Evolutionary conservation across 2,329 filamentous ascomycete genomes (phyloP).

Genomic region (Fusarium poae): DNA sequence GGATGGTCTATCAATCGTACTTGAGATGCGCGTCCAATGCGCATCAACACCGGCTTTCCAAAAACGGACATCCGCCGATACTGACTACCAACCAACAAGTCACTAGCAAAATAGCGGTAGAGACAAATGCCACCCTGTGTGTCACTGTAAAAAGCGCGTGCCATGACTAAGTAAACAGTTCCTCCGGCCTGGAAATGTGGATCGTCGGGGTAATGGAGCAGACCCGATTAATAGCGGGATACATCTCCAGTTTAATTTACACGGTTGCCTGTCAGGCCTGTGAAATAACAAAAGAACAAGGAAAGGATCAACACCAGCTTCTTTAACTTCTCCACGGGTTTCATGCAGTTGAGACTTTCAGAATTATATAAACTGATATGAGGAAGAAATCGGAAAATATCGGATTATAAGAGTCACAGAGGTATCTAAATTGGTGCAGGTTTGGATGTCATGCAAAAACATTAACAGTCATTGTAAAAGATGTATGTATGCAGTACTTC

Average conservation of each 20-base stretch:
- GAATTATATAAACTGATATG: not conserved
- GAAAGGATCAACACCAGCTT: not conserved
- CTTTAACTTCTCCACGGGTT: not conserved
- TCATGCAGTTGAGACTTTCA: not conserved
- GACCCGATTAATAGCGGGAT: not conserved
- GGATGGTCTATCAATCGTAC: not conserved
- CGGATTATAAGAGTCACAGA: not conserved
- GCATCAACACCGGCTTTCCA: not conserved
- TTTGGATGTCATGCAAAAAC: not conserved
- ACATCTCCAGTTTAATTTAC: not conserved
- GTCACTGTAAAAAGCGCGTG: not conserved
- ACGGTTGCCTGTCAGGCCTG: not conserved
- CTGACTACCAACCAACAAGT: not conserved
- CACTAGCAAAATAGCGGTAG: not conserved
- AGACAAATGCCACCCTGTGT: not conserved
- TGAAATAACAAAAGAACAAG: not conserved
- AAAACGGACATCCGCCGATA: not conserved
- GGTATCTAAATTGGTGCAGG: too few relatives aligned
- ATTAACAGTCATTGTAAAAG: not conserved
- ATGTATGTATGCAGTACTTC: not conserved
- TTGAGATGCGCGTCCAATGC: not conserved
- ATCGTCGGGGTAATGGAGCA: slow-evolving; percentile 6
- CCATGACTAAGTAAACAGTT: not conserved
- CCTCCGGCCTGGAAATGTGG: not conserved
- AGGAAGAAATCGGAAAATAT: not conserved